These are phyloP conservation scores for Microcera coccophila DNA, from an alignment of 2,329 filamentous ascomycete species.

Conservation along the genomic window DNA sequence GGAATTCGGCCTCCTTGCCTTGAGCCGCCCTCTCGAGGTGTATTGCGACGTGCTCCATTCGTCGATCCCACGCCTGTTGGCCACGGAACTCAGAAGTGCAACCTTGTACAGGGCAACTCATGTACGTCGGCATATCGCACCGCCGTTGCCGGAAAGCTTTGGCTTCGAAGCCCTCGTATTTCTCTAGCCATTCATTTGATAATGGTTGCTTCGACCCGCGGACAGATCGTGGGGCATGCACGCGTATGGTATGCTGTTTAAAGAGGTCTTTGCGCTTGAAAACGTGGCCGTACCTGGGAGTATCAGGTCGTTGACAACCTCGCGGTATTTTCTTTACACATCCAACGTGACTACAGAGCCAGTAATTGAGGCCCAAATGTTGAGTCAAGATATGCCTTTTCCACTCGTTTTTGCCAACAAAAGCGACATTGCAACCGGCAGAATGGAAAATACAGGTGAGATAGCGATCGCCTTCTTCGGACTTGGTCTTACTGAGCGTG, in stretches of 20 bases:
- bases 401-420: slow-evolving; percentile 89
- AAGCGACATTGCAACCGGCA: slow-evolving; percentile 70
- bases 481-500: no score
- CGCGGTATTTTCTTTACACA: slow-evolving; percentile 40
- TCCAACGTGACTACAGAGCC: slow-evolving; percentile 66
- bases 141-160: slow-evolving; percentile 55
- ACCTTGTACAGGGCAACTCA: slow-evolving; percentile 57
- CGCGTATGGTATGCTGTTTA: slow-evolving; percentile 80
- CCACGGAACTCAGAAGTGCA: slow-evolving; percentile 62
- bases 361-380: slow-evolving; percentile 71
- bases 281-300: slow-evolving; percentile 52
- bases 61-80: slow-evolving; percentile 66
- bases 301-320: slow-evolving; percentile 8
- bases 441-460: slow-evolving; percentile 76
- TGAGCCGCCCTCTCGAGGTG: slow-evolving; percentile 60
- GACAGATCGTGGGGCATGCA: slow-evolving; percentile 58
- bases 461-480: slow-evolving; percentile 46
- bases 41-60: slow-evolving; percentile 82
- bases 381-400: slow-evolving; percentile 82
- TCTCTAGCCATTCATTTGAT: no score
- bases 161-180: slow-evolving; percentile 40
- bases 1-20: slow-evolving; percentile 25
- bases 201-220: slow-evolving; percentile 49
- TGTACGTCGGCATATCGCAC: slow-evolving; percentile 57
- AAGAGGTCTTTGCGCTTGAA: slow-evolving; percentile 94